Conservation (phyloP, 2,329 filamentous ascomycete species). For the Chrysoporthe deuterocubensis region DNA sequence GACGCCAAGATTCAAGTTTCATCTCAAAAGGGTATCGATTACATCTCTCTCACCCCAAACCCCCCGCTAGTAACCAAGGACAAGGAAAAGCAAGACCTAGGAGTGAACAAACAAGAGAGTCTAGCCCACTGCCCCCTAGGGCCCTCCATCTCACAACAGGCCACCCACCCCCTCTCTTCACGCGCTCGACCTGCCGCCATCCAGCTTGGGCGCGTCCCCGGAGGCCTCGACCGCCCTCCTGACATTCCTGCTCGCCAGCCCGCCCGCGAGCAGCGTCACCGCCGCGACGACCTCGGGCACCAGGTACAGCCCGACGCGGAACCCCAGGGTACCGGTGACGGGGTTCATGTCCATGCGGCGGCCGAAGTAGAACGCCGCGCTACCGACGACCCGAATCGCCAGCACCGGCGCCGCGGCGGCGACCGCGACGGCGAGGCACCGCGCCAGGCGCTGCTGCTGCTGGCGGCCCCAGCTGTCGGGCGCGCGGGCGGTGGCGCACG, state of each 20-base stretch:
- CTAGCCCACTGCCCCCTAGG: too few species aligned
- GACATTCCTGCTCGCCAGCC: constrained; percentile 12
- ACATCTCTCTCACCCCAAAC: not conserved
- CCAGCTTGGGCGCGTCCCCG: not conserved
- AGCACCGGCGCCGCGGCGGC: constrained; percentile 32
- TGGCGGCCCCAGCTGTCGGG: not conserved
- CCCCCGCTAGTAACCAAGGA: not conserved
- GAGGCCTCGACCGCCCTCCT: not conserved
- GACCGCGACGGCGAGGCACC: constrained; percentile 31
- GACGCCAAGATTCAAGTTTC: not conserved
- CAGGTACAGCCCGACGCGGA: constrained; percentile 32
- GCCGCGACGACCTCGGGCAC: constrained; percentile 32
- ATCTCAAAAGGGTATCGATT: not conserved
- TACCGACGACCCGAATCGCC: constrained; percentile 33
- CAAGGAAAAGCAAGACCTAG: not conserved
- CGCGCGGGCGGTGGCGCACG: constrained; percentile 5
- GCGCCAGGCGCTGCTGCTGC: constrained; percentile 13
- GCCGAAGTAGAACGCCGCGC: constrained; percentile 34
- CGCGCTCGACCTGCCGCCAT: not conserved
- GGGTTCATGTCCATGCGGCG: constrained; percentile 31
- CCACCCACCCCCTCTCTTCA: not conserved
- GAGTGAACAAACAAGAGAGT: not conserved
- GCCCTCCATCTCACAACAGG: too few species aligned
- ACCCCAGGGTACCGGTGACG: constrained; percentile 30
- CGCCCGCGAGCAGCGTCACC: constrained; percentile 11